Conservation (phyloP, 2,329 filamentous ascomycete genomes). For the Fusarium irregulare region DNA sequence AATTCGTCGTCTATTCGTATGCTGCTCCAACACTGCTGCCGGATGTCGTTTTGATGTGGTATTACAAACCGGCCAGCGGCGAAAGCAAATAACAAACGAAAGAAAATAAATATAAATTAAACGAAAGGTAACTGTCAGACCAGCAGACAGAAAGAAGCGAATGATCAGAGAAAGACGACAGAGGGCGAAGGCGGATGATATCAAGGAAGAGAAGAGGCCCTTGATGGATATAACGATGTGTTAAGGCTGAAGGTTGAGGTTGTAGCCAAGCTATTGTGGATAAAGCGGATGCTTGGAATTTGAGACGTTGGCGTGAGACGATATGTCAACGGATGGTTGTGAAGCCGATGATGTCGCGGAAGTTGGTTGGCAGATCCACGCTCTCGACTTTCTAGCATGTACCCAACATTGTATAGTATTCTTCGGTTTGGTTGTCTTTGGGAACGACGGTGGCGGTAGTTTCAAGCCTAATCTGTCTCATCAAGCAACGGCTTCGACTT, state of each 20-base stretch:
- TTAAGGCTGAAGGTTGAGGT: slow-evolving; percentile 26
- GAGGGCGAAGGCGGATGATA: slow-evolving; percentile 26
- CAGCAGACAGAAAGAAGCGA: slow-evolving; percentile 37
- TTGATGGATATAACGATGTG: slow-evolving; percentile 26
- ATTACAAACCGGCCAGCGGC: slow-evolving; percentile 40
- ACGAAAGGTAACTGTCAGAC: slow-evolving; percentile 31
- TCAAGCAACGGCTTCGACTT: slow-evolving; percentile 30
- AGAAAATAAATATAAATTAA: slow-evolving; percentile 21
- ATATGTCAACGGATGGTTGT: slow-evolving; percentile 30
- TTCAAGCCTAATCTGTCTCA: slow-evolving; percentile 43
- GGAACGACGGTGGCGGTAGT: slow-evolving; percentile 16
- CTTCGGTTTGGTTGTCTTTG: slow-evolving; percentile 9
- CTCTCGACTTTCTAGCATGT: slow-evolving; percentile 57
- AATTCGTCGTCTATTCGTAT: slow-evolving; percentile 22
- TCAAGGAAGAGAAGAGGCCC: slow-evolving; percentile 19
- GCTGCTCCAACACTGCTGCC: slow-evolving; percentile 24
- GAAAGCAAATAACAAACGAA: slow-evolving; percentile 15
- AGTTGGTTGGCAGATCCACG: slow-evolving; percentile 50
- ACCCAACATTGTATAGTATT: slow-evolving; percentile 57
- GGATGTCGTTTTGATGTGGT: slow-evolving; percentile 17
- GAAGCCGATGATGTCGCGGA: slow-evolving; percentile 48
- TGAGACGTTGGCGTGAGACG: slow-evolving; percentile 34
- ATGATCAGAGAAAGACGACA: slow-evolving; percentile 15
- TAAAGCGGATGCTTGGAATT: slow-evolving; percentile 16
- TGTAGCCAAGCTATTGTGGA: slow-evolving; percentile 26